Evolutionary conservation across 1,139 yeast genomes (phyloP).

Genomic region (Candida sanyaensis): DNA sequence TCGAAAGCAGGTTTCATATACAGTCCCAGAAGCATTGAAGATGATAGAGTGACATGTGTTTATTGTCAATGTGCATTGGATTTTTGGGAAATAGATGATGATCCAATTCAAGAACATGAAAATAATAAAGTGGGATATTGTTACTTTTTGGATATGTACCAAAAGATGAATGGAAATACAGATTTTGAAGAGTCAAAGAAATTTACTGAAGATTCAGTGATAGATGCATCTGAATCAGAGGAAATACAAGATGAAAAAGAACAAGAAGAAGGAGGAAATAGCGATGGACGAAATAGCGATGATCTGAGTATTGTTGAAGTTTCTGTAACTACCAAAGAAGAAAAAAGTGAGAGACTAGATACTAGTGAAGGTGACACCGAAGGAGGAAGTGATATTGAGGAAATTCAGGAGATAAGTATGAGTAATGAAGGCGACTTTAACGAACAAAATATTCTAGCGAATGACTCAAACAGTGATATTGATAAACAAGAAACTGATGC

Average conservation of each 20-base stretch:
- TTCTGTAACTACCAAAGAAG: background rate
- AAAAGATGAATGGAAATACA: background rate
- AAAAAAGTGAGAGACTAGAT: background rate
- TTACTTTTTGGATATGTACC: constrained; percentile 35
- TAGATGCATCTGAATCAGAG: background rate
- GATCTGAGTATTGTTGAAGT: background rate
- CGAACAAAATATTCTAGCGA: background rate
- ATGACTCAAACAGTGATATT: background rate
- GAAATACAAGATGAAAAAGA: background rate
- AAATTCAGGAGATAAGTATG: background rate
- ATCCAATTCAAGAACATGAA: constrained; percentile 57
- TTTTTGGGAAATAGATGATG: constrained; percentile 72
- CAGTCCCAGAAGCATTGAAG: constrained; percentile 43
- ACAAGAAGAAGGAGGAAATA: no score
- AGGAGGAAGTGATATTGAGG: background rate
- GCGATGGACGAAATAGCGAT: no score
- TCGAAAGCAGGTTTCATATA: constrained; percentile 59
- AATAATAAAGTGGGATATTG: constrained; percentile 48
- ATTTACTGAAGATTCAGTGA: background rate
- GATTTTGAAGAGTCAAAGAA: background rate
- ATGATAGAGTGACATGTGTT: constrained; percentile 70
- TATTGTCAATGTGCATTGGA: constrained; percentile 71
- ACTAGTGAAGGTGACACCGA: background rate
- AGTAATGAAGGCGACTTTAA: no score
- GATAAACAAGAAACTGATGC: background rate